These are phyloP conservation scores for Stellera chamaejasme DNA, from an alignment of 345 rosid species.

Conservation along the genomic window DNA sequence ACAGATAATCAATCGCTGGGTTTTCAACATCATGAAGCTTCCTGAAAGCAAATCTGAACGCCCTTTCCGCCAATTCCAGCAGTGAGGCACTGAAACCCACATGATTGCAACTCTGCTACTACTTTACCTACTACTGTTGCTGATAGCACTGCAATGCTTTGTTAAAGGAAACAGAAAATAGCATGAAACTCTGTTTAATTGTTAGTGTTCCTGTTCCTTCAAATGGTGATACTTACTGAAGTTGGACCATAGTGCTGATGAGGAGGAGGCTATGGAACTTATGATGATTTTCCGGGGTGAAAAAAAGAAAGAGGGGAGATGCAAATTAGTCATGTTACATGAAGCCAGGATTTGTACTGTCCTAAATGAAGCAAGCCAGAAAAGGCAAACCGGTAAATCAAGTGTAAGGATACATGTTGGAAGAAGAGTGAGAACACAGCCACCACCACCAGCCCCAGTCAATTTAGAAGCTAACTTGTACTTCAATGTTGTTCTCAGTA, in stretches of 20 bases:
- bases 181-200: no score
- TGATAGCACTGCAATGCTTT: constrained; percentile 45
- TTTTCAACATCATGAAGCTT: constrained; percentile 7
- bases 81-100: constrained; percentile 76
- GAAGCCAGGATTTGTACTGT: no score
- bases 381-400: neutral
- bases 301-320: no score
- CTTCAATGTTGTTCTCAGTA: constrained; percentile 60
- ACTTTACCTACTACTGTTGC: constrained; percentile 49
- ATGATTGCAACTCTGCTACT: constrained; percentile 56
- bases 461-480: constrained; percentile 81
- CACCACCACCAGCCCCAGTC: constrained; percentile 98
- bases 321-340: no score
- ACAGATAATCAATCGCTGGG: constrained; percentile 9
- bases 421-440: constrained; percentile 78
- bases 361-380: no score
- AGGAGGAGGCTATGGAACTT: no score
- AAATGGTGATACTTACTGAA: no score
- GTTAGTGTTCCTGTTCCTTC: no score
- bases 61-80: constrained; percentile 79
- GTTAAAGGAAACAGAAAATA: constrained; percentile 22
- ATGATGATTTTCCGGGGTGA: no score
- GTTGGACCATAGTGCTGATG: no score
- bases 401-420: constrained; percentile 66
- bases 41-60: constrained; percentile 46